Evolutionary conservation across 768 basidiomycete genomes (phyloP).

Genomic region (Holtermanniella nyarrowii): DNA sequence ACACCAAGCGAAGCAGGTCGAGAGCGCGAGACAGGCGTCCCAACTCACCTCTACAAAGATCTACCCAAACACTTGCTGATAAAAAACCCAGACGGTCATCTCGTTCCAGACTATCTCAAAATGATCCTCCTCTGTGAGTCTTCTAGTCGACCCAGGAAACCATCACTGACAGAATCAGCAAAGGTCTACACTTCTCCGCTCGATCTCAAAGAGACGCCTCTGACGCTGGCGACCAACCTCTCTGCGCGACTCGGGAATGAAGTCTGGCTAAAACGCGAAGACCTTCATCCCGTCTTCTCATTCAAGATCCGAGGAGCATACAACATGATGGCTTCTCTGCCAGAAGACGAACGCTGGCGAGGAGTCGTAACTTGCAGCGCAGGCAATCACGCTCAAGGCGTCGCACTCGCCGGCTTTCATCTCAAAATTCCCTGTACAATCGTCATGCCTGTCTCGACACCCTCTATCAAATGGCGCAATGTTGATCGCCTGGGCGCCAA

Average conservation of each 20-base stretch:
- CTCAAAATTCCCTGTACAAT: conserved; percentile 93
- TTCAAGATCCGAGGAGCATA: conserved; percentile 99
- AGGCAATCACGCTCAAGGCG: conserved; percentile 99
- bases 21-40: conserved; percentile 25
- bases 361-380: conserved; percentile 97
- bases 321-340: conserved; percentile 89
- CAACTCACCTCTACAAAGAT: conserved; percentile 39
- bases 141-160: background rate
- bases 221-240: conserved; percentile 75
- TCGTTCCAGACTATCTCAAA: conserved; percentile 35
- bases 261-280: conserved; percentile 85
- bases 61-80: conserved; percentile 32
- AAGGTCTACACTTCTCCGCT: conserved; percentile 40
- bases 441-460: conserved; percentile 92
- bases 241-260: conserved; percentile 81
- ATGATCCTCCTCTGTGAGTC: conserved; percentile 40
- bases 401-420: conserved; percentile 82
- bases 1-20: conserved; percentile 14
- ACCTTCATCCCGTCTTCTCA: conserved; percentile 86
- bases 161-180: conserved; percentile 19
- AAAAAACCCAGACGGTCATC: conserved; percentile 12
- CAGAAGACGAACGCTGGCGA: conserved; percentile 85
- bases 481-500: conserved; percentile 92
- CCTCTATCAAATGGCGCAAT: conserved; percentile 89
- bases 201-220: conserved; percentile 53